Evolutionary conservation across 2,329 filamentous ascomycete species (phyloP).

Genomic region (Fusarium neocosmosporiellum): DNA sequence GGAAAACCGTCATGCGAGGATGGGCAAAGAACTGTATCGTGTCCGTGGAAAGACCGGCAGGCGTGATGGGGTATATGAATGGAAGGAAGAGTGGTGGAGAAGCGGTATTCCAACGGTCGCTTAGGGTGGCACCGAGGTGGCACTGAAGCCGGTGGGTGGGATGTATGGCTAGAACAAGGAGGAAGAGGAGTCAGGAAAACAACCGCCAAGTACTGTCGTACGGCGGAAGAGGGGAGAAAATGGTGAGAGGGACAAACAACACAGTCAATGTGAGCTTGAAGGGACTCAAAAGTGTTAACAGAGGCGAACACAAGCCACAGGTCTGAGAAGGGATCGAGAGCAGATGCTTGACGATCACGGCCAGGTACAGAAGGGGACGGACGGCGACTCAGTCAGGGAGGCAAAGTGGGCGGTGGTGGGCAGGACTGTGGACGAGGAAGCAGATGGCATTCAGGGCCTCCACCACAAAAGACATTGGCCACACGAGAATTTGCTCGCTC

Average conservation of each 20-base stretch:
- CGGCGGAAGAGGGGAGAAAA: background rate
- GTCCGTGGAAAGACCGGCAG: background rate
- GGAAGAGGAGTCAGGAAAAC: background rate
- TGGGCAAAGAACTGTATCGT: background rate
- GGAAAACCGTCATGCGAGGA: background rate
- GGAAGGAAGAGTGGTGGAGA: constrained; percentile 22
- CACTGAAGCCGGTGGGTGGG: constrained; percentile 23
- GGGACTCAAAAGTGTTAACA: constrained; percentile 1
- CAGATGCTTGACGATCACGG: constrained; percentile 18
- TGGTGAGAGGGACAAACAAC: background rate
- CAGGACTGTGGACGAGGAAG: constrained; percentile 2
- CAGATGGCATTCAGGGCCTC: constrained; percentile 33
- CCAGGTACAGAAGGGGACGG: constrained; percentile 6
- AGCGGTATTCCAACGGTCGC: constrained; percentile 22
- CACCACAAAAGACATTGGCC: constrained; percentile 8
- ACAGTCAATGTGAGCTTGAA: constrained; percentile 5
- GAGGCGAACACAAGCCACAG: constrained; percentile 20
- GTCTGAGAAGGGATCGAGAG: background rate
- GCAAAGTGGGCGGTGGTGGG: constrained; percentile 15
- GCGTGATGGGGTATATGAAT: constrained; percentile 3
- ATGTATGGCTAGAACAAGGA: constrained; percentile 12
- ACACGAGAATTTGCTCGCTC: constrained; percentile 22
- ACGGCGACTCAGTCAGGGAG: constrained; percentile 14
- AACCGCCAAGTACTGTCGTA: constrained; percentile 9
- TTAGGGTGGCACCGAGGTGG: constrained; percentile 28